Base-by-base conservation (phyloP, 2,329 filamentous ascomycete genomes). In the Sarocladium kiliense region DNA sequence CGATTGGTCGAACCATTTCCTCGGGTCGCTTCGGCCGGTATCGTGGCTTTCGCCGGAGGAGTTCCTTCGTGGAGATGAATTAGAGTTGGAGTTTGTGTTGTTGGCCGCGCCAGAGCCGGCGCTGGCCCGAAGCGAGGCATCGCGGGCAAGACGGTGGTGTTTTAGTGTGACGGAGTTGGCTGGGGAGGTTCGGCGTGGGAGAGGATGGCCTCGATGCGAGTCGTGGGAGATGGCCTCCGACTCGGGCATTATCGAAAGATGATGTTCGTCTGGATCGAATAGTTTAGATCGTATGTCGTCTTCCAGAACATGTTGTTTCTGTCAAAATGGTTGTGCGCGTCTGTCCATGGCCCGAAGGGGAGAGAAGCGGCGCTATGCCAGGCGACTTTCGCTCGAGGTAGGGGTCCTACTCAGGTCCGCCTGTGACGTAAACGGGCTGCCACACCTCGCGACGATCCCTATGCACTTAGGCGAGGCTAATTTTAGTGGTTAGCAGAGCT, bases 1-100 rank as follows among this genome's bases (percentile, higher is more conserved):
- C 3, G 76, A 79, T 11, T 67, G 69, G 34, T 82, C 74, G 55
- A 82, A 83, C 80, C 80, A 84, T 34, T 68, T 74, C 34, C 72
- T 77, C 1, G 78, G 72, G 53, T 82, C 79, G 59, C 77, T 81
- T 3, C 71, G 65, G 2, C 70, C 68, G 0, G 79, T 81, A 21
- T 73, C 69, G 45, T 77, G 70, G 34, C 77, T 82, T 12, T 78
- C 77, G 12, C 69, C 76, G 0, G 79, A 80, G 0, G 77, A 81
- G 30, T 77, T 69, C 21, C 68, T 65, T 3, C 65, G 61, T 11
- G 68, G 61, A 1, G 66, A 62, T 1, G 59, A 62, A 1, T 58
- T 61, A 26, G 54, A 59, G 9, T 58, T 53, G 2, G 21, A 27
- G 26, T 36, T 41, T 50, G 27, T 36, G 32, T 53, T 39, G 50